Conservation (phyloP, 2,329 filamentous ascomycete genomes). For the Lasiodiplodia sp. region DNA sequence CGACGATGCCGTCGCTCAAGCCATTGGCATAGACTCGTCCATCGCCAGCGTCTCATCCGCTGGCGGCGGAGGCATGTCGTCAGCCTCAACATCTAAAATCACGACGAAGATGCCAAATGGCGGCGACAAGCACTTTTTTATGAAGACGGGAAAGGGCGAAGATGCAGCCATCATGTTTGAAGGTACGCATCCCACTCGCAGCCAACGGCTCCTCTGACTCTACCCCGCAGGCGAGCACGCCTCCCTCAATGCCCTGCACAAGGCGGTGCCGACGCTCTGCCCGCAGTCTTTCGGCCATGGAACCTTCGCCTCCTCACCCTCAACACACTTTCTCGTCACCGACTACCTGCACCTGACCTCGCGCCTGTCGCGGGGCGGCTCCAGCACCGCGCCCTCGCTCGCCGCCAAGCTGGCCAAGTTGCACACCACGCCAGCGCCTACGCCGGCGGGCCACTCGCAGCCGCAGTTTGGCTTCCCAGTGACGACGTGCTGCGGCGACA, state of each 20-base stretch:
- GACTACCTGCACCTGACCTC: constrained; percentile 73
- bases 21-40: constrained; percentile 65
- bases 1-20: constrained; percentile 68
- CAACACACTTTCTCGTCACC: constrained; percentile 68
- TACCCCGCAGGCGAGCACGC: constrained; percentile 73
- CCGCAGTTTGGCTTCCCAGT: constrained; percentile 85
- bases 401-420: constrained; percentile 80
- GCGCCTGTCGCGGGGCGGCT: constrained; percentile 49
- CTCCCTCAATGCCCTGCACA: constrained; percentile 82
- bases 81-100: constrained; percentile 70
- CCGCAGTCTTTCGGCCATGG: constrained; percentile 80
- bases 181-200: constrained; percentile 54
- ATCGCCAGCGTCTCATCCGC: constrained; percentile 65
- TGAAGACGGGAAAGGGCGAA: constrained; percentile 71
- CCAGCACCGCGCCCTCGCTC: constrained; percentile 60
- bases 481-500: constrained; percentile 85
- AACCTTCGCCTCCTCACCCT: constrained; percentile 54
- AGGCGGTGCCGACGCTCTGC: constrained; percentile 75
- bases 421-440: constrained; percentile 77
- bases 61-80: constrained; percentile 71
- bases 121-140: constrained; percentile 67
- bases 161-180: constrained; percentile 73
- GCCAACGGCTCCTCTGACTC: constrained; percentile 16
- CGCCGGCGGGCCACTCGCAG: constrained; percentile 63
- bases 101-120: constrained; percentile 56